Base-by-base conservation (phyloP, 306 rosid genomes). In the Pterocarpus santalinus region DNA sequence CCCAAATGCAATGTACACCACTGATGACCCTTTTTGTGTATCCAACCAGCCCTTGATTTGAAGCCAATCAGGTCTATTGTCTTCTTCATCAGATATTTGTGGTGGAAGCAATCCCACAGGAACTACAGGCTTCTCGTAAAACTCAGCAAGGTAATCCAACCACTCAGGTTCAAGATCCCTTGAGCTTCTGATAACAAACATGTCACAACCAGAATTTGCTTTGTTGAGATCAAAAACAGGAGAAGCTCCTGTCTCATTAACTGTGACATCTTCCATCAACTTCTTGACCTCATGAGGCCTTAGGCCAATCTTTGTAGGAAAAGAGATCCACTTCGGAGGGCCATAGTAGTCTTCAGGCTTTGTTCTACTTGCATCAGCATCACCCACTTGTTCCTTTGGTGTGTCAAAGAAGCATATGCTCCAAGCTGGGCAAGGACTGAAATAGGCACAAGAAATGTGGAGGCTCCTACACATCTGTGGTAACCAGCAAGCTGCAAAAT, bases 1-100 rank as follows among this genome's bases (percentile, higher is more conserved):
- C 6, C 95, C 95, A 72, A 91, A 76, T 28, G 93, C 92, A 75
- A 88, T 73, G 76, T 85, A 91, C 38, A 91, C 88, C 13, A 91
- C 93, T 0, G 89, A 77, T 16, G 81, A 80, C 16, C 13, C 55
- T 17, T 84, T 4, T 63, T 73, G 68, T 68, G 68, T 79, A 4
- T 79, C 81, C 22, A 84, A 43, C 87, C 87, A 84, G 4, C 32
- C 63, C 55, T 84, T 84, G 73, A 84, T 84, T 74, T 74, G 68
- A 73, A 84, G 14, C 87, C 87, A 84, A 80, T 84, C 87, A 14
- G 81, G 75, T 28, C 30, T 74, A 41, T 39, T 64, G 0, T 79
- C 78, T 8, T 33, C 84, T 41, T 68, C 81, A 33, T 52, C 74
- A 73, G 76, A 73, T 34, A 44, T 41, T 41, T 64, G 74, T 47